Evolutionary conservation across 2,329 filamentous ascomycete genomes (phyloP).

Genomic region (Ceratocystis cacaofunesta): DNA sequence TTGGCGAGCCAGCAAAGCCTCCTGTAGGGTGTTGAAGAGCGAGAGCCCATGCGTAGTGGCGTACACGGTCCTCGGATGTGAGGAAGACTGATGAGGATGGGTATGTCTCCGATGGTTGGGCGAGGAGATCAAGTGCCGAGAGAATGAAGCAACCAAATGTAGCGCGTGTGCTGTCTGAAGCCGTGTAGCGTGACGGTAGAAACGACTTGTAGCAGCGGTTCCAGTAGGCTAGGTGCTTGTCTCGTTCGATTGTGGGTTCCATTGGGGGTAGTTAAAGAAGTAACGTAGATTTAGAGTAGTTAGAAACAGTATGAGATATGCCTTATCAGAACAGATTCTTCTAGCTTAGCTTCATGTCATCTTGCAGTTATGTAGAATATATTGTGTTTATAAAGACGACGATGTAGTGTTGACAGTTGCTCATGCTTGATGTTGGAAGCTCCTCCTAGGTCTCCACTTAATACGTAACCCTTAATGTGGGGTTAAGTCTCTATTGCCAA

Average conservation of each 20-base stretch:
- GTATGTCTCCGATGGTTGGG: constrained; percentile 36
- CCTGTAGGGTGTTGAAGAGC: constrained; percentile 71
- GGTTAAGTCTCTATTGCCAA: neutral
- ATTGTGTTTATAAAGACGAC: neutral
- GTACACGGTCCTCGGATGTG: constrained; percentile 29
- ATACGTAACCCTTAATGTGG: neutral
- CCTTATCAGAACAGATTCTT: neutral
- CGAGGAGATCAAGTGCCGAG: constrained; percentile 69
- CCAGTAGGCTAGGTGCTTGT: constrained; percentile 80
- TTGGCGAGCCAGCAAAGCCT: constrained; percentile 78
- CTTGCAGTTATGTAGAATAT: neutral
- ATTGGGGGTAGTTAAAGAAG: neutral
- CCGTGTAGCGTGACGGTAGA: constrained; percentile 70
- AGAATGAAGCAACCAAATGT: constrained; percentile 81
- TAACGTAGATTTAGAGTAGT: neutral
- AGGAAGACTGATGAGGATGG: constrained; percentile 31
- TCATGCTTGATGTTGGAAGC: neutral
- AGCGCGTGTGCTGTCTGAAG: constrained; percentile 82
- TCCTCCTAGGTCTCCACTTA: neutral
- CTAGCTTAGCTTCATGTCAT: neutral
- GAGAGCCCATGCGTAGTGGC: constrained; percentile 63
- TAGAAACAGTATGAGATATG: neutral
- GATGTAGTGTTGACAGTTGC: neutral
- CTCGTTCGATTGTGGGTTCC: constrained; percentile 33
- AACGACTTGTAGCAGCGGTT: constrained; percentile 69